A percentile compares a stretch with the other conserved stretches of the same genome.
These are phyloP conservation scores for Tolypocladium pustulatum DNA, from an alignment of 2,329 filamentous ascomycete species.

Conservation along the genomic window DNA sequence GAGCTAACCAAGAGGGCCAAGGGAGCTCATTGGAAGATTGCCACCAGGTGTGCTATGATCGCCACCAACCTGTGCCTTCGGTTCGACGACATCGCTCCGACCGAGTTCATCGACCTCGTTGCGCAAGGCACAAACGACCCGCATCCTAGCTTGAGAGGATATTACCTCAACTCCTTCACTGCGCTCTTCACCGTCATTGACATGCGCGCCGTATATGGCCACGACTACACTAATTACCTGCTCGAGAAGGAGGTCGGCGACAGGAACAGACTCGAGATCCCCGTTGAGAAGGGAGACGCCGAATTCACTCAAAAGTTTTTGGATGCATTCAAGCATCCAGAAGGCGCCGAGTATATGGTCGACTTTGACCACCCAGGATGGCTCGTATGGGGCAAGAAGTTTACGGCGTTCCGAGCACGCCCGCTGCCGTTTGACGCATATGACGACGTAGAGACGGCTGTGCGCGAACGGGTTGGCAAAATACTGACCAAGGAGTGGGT, in stretches of 20 bases:
- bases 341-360: conserved; percentile 68
- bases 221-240: conserved; percentile 81
- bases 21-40: conserved; percentile 92
- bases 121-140: conserved; percentile 77
- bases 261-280: conserved; percentile 63
- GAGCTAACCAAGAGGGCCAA: conserved; percentile 71
- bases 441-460: conserved; percentile 66
- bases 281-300: conserved; percentile 63
- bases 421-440: conserved; percentile 59
- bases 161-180: conserved; percentile 72
- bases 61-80: conserved; percentile 82
- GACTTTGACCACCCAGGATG: conserved; percentile 90
- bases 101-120: conserved; percentile 74
- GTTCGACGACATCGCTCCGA: conserved; percentile 79
- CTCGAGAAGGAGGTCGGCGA: conserved; percentile 63
- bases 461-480: conserved; percentile 69
- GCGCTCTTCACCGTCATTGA: conserved; percentile 76
- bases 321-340: conserved; percentile 61
- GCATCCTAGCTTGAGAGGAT: conserved; percentile 73
- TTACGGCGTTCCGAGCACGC: conserved; percentile 68
- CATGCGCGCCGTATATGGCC: conserved; percentile 72
- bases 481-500: conserved; percentile 80
- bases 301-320: conserved; percentile 74
- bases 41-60: conserved; percentile 79
- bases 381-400: conserved; percentile 87